Evolutionary conservation across 2,329 filamentous ascomycete species (phyloP).

Genomic region (Pseudocercospora fijiensis): DNA sequence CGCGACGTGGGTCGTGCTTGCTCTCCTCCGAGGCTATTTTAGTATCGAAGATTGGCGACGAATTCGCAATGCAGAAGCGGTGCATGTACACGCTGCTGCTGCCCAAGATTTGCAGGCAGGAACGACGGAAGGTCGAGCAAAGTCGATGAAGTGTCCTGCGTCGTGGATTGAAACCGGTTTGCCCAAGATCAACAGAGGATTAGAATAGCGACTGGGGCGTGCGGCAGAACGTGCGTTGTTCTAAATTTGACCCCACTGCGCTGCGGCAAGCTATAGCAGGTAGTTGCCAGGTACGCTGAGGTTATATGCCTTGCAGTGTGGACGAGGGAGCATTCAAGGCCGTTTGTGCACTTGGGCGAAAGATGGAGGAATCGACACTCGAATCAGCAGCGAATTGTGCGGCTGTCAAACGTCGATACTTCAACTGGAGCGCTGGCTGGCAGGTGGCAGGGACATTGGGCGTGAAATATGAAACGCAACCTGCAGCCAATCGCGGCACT

Average conservation of each 20-base stretch:
- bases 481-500: not conserved
- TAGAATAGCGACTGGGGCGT: constrained; percentile 2
- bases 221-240: not conserved
- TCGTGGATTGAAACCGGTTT: constrained; percentile 1
- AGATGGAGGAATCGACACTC: not conserved
- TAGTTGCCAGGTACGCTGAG: constrained; percentile 4
- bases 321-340: not conserved
- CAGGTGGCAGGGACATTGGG: not conserved
- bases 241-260: constrained; percentile 7
- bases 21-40: constrained; percentile 1
- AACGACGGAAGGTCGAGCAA: not conserved
- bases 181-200: constrained; percentile 3
- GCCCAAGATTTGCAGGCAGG: not conserved
- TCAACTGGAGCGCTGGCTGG: not conserved
- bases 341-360: not conserved
- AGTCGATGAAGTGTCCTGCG: not conserved
- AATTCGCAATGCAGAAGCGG: not conserved
- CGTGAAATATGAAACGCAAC: constrained; percentile 1
- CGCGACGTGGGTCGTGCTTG: constrained; percentile 6
- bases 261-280: not conserved
- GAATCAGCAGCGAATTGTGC: not conserved
- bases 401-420: not conserved
- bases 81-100: not conserved
- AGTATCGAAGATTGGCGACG: not conserved
- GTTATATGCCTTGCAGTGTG: constrained; percentile 1